Percentiles rank a stretch among this genome's conserved stretches.
Evolutionary conservation across 2,329 filamentous ascomycete species (phyloP).

Genomic region (Cadophora gregata): DNA sequence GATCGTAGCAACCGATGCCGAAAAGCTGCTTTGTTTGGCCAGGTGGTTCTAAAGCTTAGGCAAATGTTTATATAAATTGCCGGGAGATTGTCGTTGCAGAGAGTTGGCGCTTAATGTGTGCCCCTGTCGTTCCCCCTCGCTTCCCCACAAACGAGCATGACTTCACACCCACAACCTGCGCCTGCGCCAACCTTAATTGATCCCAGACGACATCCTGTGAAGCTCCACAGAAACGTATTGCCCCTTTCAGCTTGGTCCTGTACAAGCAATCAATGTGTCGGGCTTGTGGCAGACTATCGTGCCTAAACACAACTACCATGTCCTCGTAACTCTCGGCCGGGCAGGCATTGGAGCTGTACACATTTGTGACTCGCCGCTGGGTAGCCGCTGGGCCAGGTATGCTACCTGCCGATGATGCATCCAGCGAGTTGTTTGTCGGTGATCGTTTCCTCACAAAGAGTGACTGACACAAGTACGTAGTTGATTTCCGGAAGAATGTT

Average conservation of each 20-base stretch:
- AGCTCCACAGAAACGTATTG: not conserved
- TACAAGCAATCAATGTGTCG: conserved; percentile 25
- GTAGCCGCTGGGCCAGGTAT: too few species aligned
- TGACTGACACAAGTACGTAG: not conserved
- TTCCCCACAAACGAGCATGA: conserved; percentile 23
- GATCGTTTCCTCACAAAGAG: not conserved
- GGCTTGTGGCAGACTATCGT: conserved; percentile 12
- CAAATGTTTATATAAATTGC: conserved; percentile 26
- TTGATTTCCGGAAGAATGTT: not conserved
- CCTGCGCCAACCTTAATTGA: conserved; percentile 18
- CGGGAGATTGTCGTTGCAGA: conserved; percentile 27
- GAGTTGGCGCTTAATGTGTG: conserved; percentile 9
- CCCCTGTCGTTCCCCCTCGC: not conserved
- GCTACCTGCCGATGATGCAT: not conserved
- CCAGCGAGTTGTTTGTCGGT: not conserved
- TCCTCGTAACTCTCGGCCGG: not conserved
- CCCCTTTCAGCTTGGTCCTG: not conserved
- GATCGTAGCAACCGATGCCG: not conserved
- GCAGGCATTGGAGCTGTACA: not conserved
- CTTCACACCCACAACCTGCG: conserved; percentile 18
- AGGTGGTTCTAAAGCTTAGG: conserved; percentile 23
- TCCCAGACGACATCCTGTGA: conserved; percentile 18
- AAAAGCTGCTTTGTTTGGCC: conserved; percentile 15
- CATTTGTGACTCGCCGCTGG: not conserved
- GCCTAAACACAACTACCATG: conserved; percentile 14